These are phyloP conservation scores for Aspergillus hancockii DNA, from an alignment of 495 filamentous ascomycete species.

Conservation along the genomic window DNA sequence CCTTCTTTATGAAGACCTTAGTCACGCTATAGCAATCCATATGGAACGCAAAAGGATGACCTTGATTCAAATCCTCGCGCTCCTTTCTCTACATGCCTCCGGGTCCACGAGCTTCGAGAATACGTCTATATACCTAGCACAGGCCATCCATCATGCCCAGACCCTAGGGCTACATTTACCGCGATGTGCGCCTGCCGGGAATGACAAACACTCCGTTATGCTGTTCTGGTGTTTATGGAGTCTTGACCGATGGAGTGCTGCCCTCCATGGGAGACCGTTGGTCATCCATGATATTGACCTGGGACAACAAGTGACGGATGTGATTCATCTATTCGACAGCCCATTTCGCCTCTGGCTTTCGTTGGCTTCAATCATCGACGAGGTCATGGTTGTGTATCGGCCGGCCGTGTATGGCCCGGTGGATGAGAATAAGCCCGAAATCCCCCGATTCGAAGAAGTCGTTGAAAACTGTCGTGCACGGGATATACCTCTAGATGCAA, in stretches of 20 bases:
- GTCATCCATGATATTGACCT: conserved; percentile 63
- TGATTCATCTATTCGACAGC: conserved; percentile 21
- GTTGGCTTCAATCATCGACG: conserved; percentile 51
- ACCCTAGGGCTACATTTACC: conserved; percentile 60
- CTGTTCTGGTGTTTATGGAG: conserved; percentile 66
- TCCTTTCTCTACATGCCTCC: conserved; percentile 37
- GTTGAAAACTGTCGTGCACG: conserved; percentile 15
- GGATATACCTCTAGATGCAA: conserved; percentile 10
- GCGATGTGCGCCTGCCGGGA: conserved; percentile 23
- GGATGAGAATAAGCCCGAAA: conserved; percentile 47
- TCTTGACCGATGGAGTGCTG: conserved; percentile 58
- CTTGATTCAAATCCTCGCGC: conserved; percentile 34
- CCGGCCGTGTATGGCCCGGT: conserved; percentile 34
- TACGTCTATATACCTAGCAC: conserved; percentile 30
- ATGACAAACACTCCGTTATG: conserved; percentile 26
- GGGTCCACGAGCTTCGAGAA: conserved; percentile 36
- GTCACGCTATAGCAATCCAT: conserved; percentile 16
- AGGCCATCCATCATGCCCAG: conserved; percentile 55
- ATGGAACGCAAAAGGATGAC: conserved; percentile 30
- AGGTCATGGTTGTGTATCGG: conserved; percentile 61
- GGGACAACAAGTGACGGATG: conserved; percentile 29
- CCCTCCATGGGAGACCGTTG: conserved; percentile 59
- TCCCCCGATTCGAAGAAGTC: conserved; percentile 63
- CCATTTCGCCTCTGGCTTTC: conserved; percentile 47
- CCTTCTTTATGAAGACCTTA: conserved; percentile 22